Evolutionary conservation across 73 alveolate genomes (phyloP).

Genomic region (Paramecium biaurelia): DNA sequence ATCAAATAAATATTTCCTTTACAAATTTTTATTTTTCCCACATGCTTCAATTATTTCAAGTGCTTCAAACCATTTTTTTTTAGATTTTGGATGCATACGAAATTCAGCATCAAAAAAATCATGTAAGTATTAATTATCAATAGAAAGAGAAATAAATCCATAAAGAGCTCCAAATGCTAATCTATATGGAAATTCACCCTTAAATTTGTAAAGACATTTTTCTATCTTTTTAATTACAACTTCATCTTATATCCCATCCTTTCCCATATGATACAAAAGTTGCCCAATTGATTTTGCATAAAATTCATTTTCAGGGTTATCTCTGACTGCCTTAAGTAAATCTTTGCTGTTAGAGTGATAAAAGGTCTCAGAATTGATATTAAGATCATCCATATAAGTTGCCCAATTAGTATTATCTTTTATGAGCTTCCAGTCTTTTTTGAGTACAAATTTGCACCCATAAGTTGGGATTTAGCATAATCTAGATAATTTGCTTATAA

Average conservation of each 20-base stretch:
- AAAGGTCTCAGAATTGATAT: slow-evolving; percentile 37
- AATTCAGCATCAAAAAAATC: slow-evolving; percentile 42
- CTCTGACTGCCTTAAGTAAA: background rate
- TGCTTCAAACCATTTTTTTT: slow-evolving; percentile 10
- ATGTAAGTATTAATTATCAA: background rate
- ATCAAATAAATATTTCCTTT: background rate
- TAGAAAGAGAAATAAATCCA: background rate
- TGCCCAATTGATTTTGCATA: slow-evolving; percentile 9
- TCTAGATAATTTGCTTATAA: background rate
- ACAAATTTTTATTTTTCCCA: slow-evolving; percentile 6
- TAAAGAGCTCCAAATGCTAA: slow-evolving; percentile 37
- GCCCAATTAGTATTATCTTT: background rate
- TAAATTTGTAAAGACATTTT: slow-evolving; percentile 28
- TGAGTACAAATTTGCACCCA: background rate
- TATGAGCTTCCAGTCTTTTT: slow-evolving; percentile 13
- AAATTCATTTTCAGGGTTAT: background rate
- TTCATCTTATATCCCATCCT: background rate
- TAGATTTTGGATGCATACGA: background rate
- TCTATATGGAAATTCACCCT: background rate
- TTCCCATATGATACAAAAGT: slow-evolving; percentile 27
- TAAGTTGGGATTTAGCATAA: background rate
- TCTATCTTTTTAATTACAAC: slow-evolving; percentile 3
- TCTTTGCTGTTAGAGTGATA: background rate
- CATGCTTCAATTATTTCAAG: slow-evolving; percentile 7
- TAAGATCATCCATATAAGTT: slow-evolving; percentile 10